A percentile compares a stretch with the other conserved stretches of the same genome.
These are phyloP conservation scores for Salix arbutifolia DNA, from an alignment of 345 rosid species.

Conservation along the genomic window DNA sequence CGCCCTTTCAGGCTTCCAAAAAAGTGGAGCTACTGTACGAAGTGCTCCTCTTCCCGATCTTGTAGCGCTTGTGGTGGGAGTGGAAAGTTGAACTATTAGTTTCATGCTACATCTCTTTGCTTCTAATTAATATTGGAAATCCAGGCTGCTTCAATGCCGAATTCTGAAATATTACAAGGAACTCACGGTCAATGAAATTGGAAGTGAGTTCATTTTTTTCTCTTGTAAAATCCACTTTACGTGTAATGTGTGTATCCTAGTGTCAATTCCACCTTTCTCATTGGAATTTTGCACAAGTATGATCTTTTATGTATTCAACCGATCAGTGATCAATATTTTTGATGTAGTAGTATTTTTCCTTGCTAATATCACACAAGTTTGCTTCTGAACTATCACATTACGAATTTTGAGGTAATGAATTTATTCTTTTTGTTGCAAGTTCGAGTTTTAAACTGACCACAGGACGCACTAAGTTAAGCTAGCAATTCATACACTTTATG, in stretches of 20 bases:
- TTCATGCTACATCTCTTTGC: not conserved
- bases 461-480: not conserved
- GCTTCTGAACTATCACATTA: no score
- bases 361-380: not conserved
- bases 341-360: not conserved
- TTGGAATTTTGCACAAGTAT: not conserved
- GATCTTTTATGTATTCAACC: not conserved
- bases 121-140: not conserved
- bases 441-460: not conserved
- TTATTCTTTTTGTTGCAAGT: not conserved
- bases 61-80: conserved; percentile 67
- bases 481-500: not conserved
- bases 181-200: no score
- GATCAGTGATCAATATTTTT: not conserved
- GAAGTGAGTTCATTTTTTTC: no score
- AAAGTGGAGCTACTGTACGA: conserved; percentile 97
- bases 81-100: conserved; percentile 56
- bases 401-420: not conserved
- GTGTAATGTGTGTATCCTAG: not conserved
- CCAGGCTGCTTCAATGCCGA: not conserved
- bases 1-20: conserved; percentile 71
- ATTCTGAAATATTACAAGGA: not conserved
- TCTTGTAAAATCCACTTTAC: not conserved
- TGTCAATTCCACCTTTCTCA: not conserved
- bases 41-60: conserved; percentile 77